A percentile compares a stretch with the other conserved stretches of the same genome.
phyloP scores from a whole-genome alignment of 495 filamentous ascomycete genomes.

The Bryoglossum gracile region DNA sequence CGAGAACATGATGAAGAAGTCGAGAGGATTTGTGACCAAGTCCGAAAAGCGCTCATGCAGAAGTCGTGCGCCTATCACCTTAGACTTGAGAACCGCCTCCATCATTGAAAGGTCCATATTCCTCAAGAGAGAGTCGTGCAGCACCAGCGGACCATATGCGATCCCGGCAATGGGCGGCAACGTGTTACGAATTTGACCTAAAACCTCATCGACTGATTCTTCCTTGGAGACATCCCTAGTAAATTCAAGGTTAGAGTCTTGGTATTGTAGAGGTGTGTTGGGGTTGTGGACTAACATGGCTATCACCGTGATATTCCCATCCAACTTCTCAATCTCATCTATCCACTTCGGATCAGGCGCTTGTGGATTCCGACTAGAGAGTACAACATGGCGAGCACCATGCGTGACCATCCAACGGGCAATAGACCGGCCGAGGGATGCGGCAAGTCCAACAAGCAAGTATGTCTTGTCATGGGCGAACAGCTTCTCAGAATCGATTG shows the following conservation, averaged over 20 bases:
- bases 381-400: constrained; percentile 45
- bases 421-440: constrained; percentile 51
- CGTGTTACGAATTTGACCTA: not conserved
- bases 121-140: constrained; percentile 33
- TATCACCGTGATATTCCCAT: not conserved
- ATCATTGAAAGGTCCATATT: constrained; percentile 30
- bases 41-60: constrained; percentile 33
- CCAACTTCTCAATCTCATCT: not conserved
- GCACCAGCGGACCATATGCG: constrained; percentile 40
- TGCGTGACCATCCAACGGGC: constrained; percentile 46
- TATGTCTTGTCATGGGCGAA: constrained; percentile 44
- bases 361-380: constrained; percentile 51
- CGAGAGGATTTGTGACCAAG: constrained; percentile 30
- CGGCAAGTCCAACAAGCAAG: constrained; percentile 48
- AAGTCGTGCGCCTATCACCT: constrained; percentile 31
- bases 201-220: not conserved
- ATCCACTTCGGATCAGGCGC: constrained; percentile 15
- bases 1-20: constrained; percentile 52
- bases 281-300: not conserved
- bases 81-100: constrained; percentile 28
- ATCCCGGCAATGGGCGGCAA: constrained; percentile 42
- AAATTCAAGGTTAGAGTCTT: too few species aligned
- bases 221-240: not conserved
- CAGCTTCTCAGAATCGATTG: constrained; percentile 10
- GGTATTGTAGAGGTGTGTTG: not conserved